A percentile compares a stretch with the other conserved stretches of the same genome.
Conservation (phyloP, 2,329 filamentous ascomycete genomes). For the Paramyrothecium roridum region DNA sequence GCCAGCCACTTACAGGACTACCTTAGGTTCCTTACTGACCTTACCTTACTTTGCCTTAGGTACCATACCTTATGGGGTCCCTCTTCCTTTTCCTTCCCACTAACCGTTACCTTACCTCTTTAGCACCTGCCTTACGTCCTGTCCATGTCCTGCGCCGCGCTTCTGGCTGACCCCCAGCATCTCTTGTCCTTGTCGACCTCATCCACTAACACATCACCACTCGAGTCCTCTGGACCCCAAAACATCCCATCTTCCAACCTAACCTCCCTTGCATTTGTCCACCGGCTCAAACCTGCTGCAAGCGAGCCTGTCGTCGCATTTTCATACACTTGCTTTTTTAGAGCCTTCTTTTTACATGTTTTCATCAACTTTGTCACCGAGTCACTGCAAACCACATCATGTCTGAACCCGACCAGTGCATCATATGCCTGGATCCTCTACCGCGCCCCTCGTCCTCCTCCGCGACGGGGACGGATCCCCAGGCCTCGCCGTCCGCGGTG, state of each 20-base stretch:
- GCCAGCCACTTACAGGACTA: background rate
- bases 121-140: conserved; percentile 2
- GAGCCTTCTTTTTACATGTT: conserved; percentile 40
- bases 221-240: conserved; percentile 9
- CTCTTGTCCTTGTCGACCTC: conserved; percentile 20
- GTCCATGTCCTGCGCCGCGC: conserved; percentile 1
- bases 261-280: conserved; percentile 15
- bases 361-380: conserved; percentile 32
- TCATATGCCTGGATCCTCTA: conserved; percentile 65
- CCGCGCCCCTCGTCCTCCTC: conserved; percentile 29
- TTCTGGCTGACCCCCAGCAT: background rate
- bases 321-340: conserved; percentile 8
- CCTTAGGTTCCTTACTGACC: too few species aligned
- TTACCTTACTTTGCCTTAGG: too few species aligned
- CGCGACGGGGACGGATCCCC: conserved; percentile 8
- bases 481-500: background rate
- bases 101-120: background rate
- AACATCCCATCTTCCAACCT: conserved; percentile 13
- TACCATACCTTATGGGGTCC: too few species aligned
- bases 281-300: conserved; percentile 11
- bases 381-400: conserved; percentile 40
- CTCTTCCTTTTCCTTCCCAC: background rate
- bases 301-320: background rate
- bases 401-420: conserved; percentile 62
- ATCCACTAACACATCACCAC: conserved; percentile 29